These are phyloP conservation scores for Hypocreales sp. DNA, from an alignment of 2,329 filamentous ascomycete species.

Conservation along the genomic window DNA sequence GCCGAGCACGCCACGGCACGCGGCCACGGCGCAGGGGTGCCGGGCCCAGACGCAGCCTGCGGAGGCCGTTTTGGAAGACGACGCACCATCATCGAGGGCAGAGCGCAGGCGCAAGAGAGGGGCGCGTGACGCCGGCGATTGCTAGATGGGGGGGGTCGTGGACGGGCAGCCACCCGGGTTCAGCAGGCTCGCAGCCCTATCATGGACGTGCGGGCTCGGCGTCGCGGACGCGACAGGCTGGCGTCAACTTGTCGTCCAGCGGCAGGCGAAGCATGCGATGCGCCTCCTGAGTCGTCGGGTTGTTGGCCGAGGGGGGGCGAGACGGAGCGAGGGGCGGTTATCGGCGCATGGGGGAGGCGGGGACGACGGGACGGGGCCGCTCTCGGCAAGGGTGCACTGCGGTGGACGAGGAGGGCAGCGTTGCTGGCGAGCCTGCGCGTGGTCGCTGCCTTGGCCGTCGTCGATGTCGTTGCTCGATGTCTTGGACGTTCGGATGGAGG, in stretches of 20 bases:
- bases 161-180: slow-evolving; percentile 10
- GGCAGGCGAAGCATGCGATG: slow-evolving; percentile 13
- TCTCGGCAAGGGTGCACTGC: not conserved
- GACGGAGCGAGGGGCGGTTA: slow-evolving; percentile 6
- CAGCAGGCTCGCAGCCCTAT: slow-evolving; percentile 9
- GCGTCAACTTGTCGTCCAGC: too few species aligned
- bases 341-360: slow-evolving; percentile 14
- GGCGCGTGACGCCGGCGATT: slow-evolving; percentile 16
- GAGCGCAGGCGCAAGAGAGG: slow-evolving; percentile 18
- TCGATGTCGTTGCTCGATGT: too few species aligned
- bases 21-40: not conserved
- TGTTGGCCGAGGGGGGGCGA: slow-evolving; percentile 4
- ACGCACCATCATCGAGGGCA: slow-evolving; percentile 35
- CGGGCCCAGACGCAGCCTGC: not conserved
- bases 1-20: too few species aligned
- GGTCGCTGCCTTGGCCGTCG: too few species aligned
- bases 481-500: too few species aligned
- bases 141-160: slow-evolving; percentile 9
- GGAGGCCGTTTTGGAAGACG: slow-evolving; percentile 1
- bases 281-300: slow-evolving; percentile 16
- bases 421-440: not conserved
- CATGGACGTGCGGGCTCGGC: slow-evolving; percentile 14
- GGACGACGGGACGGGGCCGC: not conserved
- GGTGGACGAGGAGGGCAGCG: not conserved
- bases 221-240: not conserved